phyloP scores from a whole-genome alignment of 495 filamentous ascomycete species.

The Tetracladium setigerum region DNA sequence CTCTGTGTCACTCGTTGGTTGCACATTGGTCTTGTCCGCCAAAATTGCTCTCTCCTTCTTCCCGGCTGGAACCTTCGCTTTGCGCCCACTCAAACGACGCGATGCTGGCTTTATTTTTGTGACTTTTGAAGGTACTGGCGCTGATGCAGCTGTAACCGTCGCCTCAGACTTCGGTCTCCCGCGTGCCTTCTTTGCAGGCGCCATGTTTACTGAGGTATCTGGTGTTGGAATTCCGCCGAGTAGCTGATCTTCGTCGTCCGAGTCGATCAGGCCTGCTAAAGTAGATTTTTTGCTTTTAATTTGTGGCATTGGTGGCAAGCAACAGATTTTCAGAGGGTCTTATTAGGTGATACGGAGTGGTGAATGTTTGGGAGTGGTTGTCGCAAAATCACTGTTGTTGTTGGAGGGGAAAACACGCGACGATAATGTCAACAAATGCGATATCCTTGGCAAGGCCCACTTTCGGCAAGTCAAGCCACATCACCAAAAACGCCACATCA shows the following conservation, averaged over 20 bases:
- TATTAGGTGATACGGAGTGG: too few relatives aligned
- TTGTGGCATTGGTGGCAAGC: constrained; percentile 39
- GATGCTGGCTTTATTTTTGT: constrained; percentile 33
- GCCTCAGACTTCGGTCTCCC: constrained; percentile 34
- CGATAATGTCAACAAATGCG: too few relatives aligned
- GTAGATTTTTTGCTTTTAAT: constrained; percentile 39
- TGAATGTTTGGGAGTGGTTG: too few relatives aligned
- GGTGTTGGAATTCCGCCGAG: constrained; percentile 28
- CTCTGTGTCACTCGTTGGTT: constrained; percentile 42
- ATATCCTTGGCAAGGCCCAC: too few relatives aligned
- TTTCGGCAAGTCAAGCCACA: too few relatives aligned
- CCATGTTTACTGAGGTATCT: constrained; percentile 28
- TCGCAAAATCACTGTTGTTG: not conserved
- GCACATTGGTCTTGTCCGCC: constrained; percentile 41
- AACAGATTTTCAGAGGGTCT: not conserved
- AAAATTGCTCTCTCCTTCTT: constrained; percentile 35
- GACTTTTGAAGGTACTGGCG: constrained; percentile 22
- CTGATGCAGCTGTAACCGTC: constrained; percentile 13
- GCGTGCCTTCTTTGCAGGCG: constrained; percentile 27
- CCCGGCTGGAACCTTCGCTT: constrained; percentile 26
- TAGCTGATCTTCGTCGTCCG: constrained; percentile 56
- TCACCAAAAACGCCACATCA: too few relatives aligned
- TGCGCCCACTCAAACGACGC: constrained; percentile 31
- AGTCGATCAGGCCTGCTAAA: constrained; percentile 56
- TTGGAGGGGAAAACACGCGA: too few relatives aligned